Percentiles rank a stretch among this genome's conserved stretches.
Conservation (phyloP, 1,139 yeast genomes). For the Pichiaceae sp. region DNA sequence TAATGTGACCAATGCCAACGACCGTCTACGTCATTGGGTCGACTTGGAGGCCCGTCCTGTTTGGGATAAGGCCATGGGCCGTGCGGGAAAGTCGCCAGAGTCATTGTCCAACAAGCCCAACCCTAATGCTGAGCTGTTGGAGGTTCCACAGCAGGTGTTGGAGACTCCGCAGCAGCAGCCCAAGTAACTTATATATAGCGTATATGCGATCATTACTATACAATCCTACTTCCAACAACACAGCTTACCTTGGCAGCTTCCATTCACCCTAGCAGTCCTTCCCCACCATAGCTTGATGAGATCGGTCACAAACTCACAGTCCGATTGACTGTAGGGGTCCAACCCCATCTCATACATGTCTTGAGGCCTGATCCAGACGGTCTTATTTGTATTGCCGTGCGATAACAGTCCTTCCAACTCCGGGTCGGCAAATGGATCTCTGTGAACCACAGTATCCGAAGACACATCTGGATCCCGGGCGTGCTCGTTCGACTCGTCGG, state of each 20-base stretch:
- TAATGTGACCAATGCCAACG: conserved; percentile 49
- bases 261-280: conserved; percentile 26
- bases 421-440: conserved; percentile 5
- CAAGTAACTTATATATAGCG: not conserved
- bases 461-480: conserved; percentile 6
- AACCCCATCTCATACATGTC: conserved; percentile 68
- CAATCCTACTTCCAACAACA: conserved; percentile 22
- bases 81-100: conserved; percentile 1
- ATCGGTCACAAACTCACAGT: conserved; percentile 45
- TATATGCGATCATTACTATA: not conserved
- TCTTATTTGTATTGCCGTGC: conserved; percentile 1
- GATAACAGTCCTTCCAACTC: conserved; percentile 3
- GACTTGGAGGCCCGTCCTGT: conserved; percentile 18
- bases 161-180: no score
- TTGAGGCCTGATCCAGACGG: conserved; percentile 33
- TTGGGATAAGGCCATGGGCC: conserved; percentile 27
- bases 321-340: conserved; percentile 58
- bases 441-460: not conserved
- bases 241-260: conserved; percentile 24
- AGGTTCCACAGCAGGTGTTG: not conserved
- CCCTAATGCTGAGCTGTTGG: not conserved
- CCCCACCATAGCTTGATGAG: conserved; percentile 54
- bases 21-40: conserved; percentile 36
- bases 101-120: not conserved
- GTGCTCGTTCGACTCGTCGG: conserved; percentile 12